Percentiles rank a stretch among this genome's conserved stretches.
phyloP scores from a whole-genome alignment of 768 basidiomycete genomes.

The Sarcomyxa edulis region DNA sequence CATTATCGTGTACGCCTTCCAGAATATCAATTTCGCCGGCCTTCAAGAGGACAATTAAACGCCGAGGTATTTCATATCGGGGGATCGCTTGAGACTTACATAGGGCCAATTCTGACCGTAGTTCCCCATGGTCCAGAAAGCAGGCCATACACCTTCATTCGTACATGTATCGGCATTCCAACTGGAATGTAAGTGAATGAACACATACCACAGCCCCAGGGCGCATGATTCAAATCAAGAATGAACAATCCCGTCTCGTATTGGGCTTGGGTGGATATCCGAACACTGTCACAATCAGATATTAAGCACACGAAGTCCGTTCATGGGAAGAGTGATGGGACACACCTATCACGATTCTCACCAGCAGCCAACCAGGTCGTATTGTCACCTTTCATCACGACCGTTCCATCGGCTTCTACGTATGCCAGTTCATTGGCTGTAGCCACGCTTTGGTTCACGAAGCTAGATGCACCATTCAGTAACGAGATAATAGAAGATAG shows the following conservation, averaged over 20 bases:
- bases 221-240: conserved; percentile 77
- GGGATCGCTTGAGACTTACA: conserved; percentile 37
- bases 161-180: conserved; percentile 4
- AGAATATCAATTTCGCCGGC: conserved; percentile 80
- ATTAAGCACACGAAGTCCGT: background rate
- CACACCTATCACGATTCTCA: conserved; percentile 56
- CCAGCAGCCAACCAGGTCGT: conserved; percentile 50
- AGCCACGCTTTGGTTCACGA: conserved; percentile 51
- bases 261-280: conserved; percentile 58
- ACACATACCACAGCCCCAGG: conserved; percentile 79
- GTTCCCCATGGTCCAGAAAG: conserved; percentile 71
- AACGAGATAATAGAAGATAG: conserved; percentile 9
- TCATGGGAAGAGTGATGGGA: conserved; percentile 1
- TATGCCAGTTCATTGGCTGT: conserved; percentile 50
- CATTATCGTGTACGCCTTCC: conserved; percentile 80
- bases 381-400: conserved; percentile 77
- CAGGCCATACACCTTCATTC: conserved; percentile 70
- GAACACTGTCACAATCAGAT: conserved; percentile 47
- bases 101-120: conserved; percentile 58
- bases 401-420: conserved; percentile 49
- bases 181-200: conserved; percentile 1
- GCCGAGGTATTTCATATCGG: background rate
- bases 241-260: conserved; percentile 82
- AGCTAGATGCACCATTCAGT: conserved; percentile 34
- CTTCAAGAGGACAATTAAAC: conserved; percentile 27